A percentile compares a stretch with the other conserved stretches of the same genome.
Evolutionary conservation across 2,329 filamentous ascomycete genomes (phyloP).

Genomic region (Drechslerella stenobrocha): DNA sequence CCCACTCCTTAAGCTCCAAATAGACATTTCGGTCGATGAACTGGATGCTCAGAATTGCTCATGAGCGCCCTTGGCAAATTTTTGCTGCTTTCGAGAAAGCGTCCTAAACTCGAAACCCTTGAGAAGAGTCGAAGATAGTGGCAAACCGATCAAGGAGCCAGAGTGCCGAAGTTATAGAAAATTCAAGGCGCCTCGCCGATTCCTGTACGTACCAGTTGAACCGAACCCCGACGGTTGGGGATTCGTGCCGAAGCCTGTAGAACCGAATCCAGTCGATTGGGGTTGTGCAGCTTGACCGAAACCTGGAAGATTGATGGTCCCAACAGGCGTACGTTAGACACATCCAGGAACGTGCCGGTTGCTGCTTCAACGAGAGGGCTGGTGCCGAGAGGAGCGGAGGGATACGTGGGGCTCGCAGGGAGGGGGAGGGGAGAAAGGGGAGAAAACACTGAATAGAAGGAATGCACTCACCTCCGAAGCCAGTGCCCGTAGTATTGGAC

Average conservation of each 20-base stretch:
- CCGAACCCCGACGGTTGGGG: slow-evolving; percentile 40
- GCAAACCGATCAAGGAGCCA: slow-evolving; percentile 32
- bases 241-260: slow-evolving; percentile 46
- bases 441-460: not conserved
- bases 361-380: slow-evolving; percentile 22
- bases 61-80: slow-evolving; percentile 11
- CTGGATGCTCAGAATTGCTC: slow-evolving; percentile 33
- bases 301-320: slow-evolving; percentile 32
- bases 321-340: slow-evolving; percentile 45
- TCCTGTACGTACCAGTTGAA: slow-evolving; percentile 49
- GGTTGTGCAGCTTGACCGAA: slow-evolving; percentile 48
- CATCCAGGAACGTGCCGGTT: slow-evolving; percentile 45
- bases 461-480: slow-evolving; percentile 50
- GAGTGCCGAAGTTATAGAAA: slow-evolving; percentile 31
- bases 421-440: not conserved
- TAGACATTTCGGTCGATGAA: slow-evolving; percentile 33
- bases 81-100: slow-evolving; percentile 32
- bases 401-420: slow-evolving; percentile 1
- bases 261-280: slow-evolving; percentile 47
- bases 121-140: slow-evolving; percentile 37
- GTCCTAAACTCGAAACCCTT: slow-evolving; percentile 47
- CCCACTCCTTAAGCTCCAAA: slow-evolving; percentile 27
- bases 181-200: slow-evolving; percentile 43
- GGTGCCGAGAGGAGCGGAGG: slow-evolving; percentile 7
- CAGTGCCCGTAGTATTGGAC: slow-evolving; percentile 33